phyloP scores from a whole-genome alignment of 2,329 filamentous ascomycete genomes.

The Fusarium albidum region DNA sequence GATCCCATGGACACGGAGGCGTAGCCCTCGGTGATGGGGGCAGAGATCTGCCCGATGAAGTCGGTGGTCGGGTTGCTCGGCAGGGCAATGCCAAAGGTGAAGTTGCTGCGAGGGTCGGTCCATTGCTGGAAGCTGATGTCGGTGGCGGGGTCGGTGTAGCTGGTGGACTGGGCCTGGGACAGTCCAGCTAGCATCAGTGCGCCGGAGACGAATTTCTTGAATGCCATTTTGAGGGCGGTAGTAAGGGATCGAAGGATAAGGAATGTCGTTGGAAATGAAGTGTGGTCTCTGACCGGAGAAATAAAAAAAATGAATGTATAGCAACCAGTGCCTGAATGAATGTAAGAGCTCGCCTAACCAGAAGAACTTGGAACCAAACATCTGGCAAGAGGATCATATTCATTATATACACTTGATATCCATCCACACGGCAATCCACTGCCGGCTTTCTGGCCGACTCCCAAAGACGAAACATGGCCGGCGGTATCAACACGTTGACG shows the following conservation, averaged over 20 bases:
- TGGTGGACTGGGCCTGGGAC: slow-evolving; percentile 20
- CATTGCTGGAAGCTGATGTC: slow-evolving; percentile 64
- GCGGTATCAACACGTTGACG: too few species aligned
- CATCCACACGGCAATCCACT: too few species aligned
- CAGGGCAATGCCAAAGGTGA: slow-evolving; percentile 63
- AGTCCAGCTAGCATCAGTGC: slow-evolving; percentile 27
- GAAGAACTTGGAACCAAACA: too few species aligned
- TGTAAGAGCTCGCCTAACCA: slow-evolving; percentile 1
- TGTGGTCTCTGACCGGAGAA: background rate
- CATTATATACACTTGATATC: too few species aligned
- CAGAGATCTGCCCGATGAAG: slow-evolving; percentile 65
- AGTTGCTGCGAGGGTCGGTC: slow-evolving; percentile 52
- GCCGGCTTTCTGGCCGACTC: too few species aligned
- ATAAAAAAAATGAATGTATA: slow-evolving; percentile 11
- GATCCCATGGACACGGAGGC: slow-evolving; percentile 66
- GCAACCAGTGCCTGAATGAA: slow-evolving; percentile 22
- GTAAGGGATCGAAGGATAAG: background rate
- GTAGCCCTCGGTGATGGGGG: slow-evolving; percentile 54
- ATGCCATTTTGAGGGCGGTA: slow-evolving; percentile 19
- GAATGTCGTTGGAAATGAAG: background rate
- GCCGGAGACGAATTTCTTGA: slow-evolving; percentile 29
- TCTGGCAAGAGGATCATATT: too few species aligned
- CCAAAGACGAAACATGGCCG: too few species aligned
- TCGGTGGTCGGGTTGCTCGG: slow-evolving; percentile 61
- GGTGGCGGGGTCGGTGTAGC: slow-evolving; percentile 56